Base-by-base conservation (phyloP, 2,329 filamentous ascomycete species). In the Xylariales sp. region DNA sequence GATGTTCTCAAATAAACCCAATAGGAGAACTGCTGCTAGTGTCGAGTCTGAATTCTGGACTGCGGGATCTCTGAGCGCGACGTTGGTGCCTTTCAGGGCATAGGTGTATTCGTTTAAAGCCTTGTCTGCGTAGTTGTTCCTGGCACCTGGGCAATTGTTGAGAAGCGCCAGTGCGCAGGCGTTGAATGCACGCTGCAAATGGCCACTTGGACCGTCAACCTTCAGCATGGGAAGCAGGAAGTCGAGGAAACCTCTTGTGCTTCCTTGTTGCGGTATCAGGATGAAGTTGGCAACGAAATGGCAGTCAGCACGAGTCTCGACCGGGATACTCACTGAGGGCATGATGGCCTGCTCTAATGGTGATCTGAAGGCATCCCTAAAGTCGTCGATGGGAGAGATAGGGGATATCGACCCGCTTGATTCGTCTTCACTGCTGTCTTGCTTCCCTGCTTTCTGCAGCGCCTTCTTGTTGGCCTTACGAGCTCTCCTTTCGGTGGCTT, bases 261-360 rank as follows among this genome's bases (percentile, higher is more conserved):
- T 65, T n/a, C 69, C 71, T 16, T 71, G 64, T 11, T 62, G 61
- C 15, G 78, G 75, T 8, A 76, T 51, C 10, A 81, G 62, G 38
- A 82, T 69, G 53, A 75, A 83, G 54, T 82, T 81, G 41, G 76
- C 66, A 11, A 81, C 58, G 51, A 83, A 83, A 52, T 78, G 74
- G 49, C 76, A 80, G 8, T 69, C 65, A 2, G 78, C 78, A 47
- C 74, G 70, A 45, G 78, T 66, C 15, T 79, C 73, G 1, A 76
- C 51, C 2, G 76, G 66, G 10, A 76, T 50, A 32, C 64, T 62
- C n/a, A 55, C 54, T 7, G 38, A 20, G 4, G 62, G 59, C 3
- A 59, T 44, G 40, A 70, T 52, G 27, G 51, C 42, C 46, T 55
- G 50, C 10, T 48, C 46, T 11, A 52, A 45, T 1, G 50, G 44